Percentiles rank a stretch among this genome's conserved stretches.
These are phyloP conservation scores for Penicillium occitanis DNA, from an alignment of 2,329 filamentous ascomycete genomes.

Conservation along the genomic window DNA sequence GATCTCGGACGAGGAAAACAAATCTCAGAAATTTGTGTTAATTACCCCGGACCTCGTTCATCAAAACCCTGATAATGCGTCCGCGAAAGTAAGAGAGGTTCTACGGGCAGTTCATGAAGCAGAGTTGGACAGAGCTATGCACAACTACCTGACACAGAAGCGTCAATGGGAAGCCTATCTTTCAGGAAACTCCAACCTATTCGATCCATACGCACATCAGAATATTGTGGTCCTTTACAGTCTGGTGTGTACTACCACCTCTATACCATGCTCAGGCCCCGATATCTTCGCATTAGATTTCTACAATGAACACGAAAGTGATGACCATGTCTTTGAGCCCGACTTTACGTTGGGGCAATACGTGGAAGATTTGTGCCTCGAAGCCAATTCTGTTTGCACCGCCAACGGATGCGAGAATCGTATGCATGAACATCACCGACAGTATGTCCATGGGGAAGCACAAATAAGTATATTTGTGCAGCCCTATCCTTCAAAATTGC, in stretches of 20 bases:
- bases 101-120: slow-evolving; percentile 93
- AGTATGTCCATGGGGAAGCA: slow-evolving; percentile 94
- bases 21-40: slow-evolving; percentile 75
- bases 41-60: slow-evolving; percentile 97
- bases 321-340: slow-evolving; percentile 67
- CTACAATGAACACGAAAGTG: slow-evolving; percentile 82
- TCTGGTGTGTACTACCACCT: slow-evolving; percentile 87
- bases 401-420: slow-evolving; percentile 82
- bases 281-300: slow-evolving; percentile 88
- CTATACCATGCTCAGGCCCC: slow-evolving; percentile 88
- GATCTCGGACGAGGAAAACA: slow-evolving; percentile 60
- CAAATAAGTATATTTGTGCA: slow-evolving; percentile 91
- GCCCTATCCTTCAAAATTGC: slow-evolving; percentile 65
- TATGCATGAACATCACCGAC: slow-evolving; percentile 90
- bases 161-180: slow-evolving; percentile 96
- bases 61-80: slow-evolving; percentile 73
- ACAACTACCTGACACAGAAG: slow-evolving; percentile 92
- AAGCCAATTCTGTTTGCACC: slow-evolving; percentile 73
- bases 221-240: slow-evolving; percentile 95
- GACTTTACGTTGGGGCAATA: slow-evolving; percentile 95
- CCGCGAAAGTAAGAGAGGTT: slow-evolving; percentile 86
- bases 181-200: slow-evolving; percentile 81
- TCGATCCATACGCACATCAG: slow-evolving; percentile 93
- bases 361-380: slow-evolving; percentile 81
- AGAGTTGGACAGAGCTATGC: slow-evolving; percentile 91